phyloP scores from a whole-genome alignment of 805 yeast genomes.

The Kluyveromyces lactis region DNA sequence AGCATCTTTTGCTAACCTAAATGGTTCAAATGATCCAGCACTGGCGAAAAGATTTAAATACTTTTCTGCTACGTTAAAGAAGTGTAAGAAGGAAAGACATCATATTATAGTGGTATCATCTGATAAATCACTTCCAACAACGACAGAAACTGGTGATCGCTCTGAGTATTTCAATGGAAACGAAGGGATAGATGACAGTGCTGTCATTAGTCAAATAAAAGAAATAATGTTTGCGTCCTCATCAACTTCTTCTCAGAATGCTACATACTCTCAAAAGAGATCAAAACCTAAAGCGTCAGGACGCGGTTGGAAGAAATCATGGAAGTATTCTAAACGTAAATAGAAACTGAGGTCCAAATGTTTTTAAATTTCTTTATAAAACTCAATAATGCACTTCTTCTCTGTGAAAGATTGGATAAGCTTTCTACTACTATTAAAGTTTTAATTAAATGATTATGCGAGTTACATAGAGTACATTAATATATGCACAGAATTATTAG shows the following conservation, averaged over 20 bases:
- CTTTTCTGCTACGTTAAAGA: constrained; percentile 17
- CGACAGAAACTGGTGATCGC: constrained; percentile 6
- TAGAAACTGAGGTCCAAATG: too few relatives aligned
- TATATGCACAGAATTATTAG: too few relatives aligned
- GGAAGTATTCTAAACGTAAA: constrained; percentile 1
- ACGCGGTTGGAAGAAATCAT: neutral
- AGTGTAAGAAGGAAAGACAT: constrained; percentile 15
- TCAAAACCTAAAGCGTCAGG: neutral
- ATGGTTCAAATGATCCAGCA: constrained; percentile 11
- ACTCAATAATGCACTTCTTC: too few relatives aligned
- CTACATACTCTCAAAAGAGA: neutral
- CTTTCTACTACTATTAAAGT: too few relatives aligned
- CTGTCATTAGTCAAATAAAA: constrained; percentile 1
- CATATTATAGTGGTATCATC: constrained; percentile 5
- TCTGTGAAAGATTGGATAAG: too few relatives aligned
- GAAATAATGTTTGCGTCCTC: constrained; percentile 3
- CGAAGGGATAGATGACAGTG: constrained; percentile 1
- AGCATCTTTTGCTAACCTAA: constrained; percentile 17
- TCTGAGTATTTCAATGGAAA: constrained; percentile 16
- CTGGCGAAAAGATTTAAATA: constrained; percentile 18
- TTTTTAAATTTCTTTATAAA: neutral
- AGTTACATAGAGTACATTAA: too few relatives aligned
- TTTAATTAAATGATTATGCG: too few relatives aligned
- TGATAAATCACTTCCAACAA: constrained; percentile 5
- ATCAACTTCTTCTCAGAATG: constrained; percentile 1